Evolutionary conservation across 31 red algal species (phyloP).

Genomic region (Porphyra umbilicalis): DNA sequence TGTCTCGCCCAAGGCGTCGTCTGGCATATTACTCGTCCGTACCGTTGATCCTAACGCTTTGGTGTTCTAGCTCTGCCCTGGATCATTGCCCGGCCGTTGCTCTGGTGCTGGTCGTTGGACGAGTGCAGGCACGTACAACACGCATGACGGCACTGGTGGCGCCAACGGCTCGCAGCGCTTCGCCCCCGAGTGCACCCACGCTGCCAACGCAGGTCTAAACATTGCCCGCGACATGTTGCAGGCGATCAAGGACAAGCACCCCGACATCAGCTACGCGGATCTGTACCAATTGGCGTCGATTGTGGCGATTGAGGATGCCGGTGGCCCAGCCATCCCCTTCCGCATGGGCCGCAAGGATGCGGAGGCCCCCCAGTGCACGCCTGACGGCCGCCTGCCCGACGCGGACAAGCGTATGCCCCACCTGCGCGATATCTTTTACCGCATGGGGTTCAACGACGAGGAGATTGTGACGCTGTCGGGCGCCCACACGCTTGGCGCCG

Average conservation of each 20-base stretch:
- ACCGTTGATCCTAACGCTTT: neutral
- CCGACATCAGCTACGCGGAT: slow-evolving; percentile 81
- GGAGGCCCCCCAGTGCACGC: slow-evolving; percentile 42
- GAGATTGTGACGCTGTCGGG: slow-evolving; percentile 92
- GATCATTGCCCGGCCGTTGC: neutral
- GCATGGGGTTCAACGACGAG: slow-evolving; percentile 92
- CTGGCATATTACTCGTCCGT: too few species aligned
- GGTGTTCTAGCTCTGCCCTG: neutral
- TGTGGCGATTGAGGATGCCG: slow-evolving; percentile 68
- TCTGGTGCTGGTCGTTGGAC: neutral
- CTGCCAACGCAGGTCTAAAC: slow-evolving; percentile 75
- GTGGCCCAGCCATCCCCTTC: slow-evolving; percentile 90
- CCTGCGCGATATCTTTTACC: slow-evolving; percentile 80
- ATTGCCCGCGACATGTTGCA: slow-evolving; percentile 72
- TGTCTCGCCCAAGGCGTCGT: too few species aligned
- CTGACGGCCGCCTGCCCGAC: slow-evolving; percentile 84
- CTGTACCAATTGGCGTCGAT: slow-evolving; percentile 85
- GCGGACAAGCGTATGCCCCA: slow-evolving; percentile 68
- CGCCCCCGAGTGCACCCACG: slow-evolving; percentile 67
- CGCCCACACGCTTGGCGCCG: slow-evolving; percentile 81
- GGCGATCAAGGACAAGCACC: slow-evolving; percentile 81
- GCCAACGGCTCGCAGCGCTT: slow-evolving; percentile 93
- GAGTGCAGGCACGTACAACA: slow-evolving; percentile 50
- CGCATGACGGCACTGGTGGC: slow-evolving; percentile 66
- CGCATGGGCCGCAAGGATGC: slow-evolving; percentile 86